Evolutionary conservation across 805 yeast species (phyloP), one percentile per base, ranked within the genome.

Genomic region (Candida cerambycidarum): DNA sequence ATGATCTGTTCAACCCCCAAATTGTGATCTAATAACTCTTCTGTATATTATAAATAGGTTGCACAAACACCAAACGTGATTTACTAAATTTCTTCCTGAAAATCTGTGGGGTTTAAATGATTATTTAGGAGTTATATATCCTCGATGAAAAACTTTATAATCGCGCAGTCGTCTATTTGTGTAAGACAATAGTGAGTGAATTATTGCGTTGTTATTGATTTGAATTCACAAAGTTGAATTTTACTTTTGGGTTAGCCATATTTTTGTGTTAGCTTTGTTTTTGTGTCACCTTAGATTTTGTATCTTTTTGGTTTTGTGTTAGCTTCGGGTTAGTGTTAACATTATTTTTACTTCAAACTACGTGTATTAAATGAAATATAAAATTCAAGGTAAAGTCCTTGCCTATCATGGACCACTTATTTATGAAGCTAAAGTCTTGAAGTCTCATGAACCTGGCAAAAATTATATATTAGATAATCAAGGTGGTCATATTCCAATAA

Each of bases 331-430:
- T n/a, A n/a, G n/a, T n/a, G n/a, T n/a, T n/a, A n/a, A n/a, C n/a
- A n/a, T n/a, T n/a, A n/a, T n/a, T n/a, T n/a, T n/a, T n/a, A n/a
- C n/a, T n/a, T n/a, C n/a, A n/a, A n/a, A n/a, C n/a, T n/a, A n/a
- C n/a, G n/a, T n/a, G n/a, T 17, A 17, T 10, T 19, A 9, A 3
- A 27, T 39, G 38, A 32, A 32, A 18, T 32, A 14, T 25, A 37
- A 36, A 32, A 57, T 59, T 4, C 63, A 64, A 34, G 51, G 56
- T 10, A 48, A 51, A 21, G 73, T 69, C 11, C 68, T 88, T 53
- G 96, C 96, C 1, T 90, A 78, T 62, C 97, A 90, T 58, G 97
- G 97, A 0, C 95, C 96, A 1, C 64, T 90, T 49, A 75, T 90
- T 8, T 90, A 90, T 58, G 96, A 89, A 62, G 96, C 97, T 48